Evolutionary conservation across 305 asterid genomes (phyloP), one percentile per base, ranked within the genome.

Genomic region (Fraxinus nigra): DNA sequence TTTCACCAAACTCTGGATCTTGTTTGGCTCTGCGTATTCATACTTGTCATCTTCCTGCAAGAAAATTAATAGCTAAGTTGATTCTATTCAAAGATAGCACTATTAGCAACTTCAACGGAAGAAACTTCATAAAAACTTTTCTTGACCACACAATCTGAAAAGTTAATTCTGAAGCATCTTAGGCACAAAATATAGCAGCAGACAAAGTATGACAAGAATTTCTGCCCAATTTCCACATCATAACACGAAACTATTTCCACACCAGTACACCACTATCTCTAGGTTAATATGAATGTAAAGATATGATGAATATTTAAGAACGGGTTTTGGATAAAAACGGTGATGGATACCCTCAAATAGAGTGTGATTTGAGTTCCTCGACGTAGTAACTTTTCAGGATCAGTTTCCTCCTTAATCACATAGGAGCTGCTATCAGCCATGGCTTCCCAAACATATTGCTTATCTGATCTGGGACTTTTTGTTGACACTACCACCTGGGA

Each of bases 291-390:
- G 37, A 16, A 67, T 9, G 3, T 11, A 28, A 10, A 48, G 61
- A 18, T 33, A 11, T 59, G 2, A 81, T 22, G 30, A 14, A 4
- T 7, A 82, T 72, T 70, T 37, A 28, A 72, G 37, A 51, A 51
- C 7, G 35, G 80, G 26, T 59, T 34, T 56, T 75, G 78, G n/a
- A 56, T 38, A 56, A 79, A 54, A 26, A 48, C 8, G 20, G 33
- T 5, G 79, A 69, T 65, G 13, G 38, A 40, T 90, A 94, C 98
- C 97, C 88, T 91, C 80, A 96, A 86, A 87, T 89, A 93, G 75
- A 96, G 97, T 18, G 98, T 96, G 84, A 96, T 90, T 81, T 91
- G 97, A n/a, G 99, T 96, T 83, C 99, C 99, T 83, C 99, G 89
- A 28, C 83, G 59, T n/a, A 94, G 85, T 26, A 89, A 75, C 26